phyloP scores from a whole-genome alignment of 1,284 basidiomycete genomes.

The Pulchroboletus neoregius region DNA sequence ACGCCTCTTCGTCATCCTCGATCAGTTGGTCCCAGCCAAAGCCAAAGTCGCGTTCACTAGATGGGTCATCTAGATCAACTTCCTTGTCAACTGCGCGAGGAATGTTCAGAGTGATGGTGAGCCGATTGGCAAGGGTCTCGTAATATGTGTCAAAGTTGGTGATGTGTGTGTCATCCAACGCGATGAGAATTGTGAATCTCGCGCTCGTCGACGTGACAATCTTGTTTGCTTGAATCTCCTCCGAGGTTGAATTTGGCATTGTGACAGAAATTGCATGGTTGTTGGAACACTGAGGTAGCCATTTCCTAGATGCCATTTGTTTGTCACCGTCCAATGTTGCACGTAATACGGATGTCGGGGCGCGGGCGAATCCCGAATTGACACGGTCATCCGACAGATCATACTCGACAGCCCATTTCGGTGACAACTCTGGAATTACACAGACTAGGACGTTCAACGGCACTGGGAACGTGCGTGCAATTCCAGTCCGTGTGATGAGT shows the following conservation, averaged over 20 bases:
- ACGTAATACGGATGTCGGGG: background rate
- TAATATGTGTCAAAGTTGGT: slow-evolving; percentile 12
- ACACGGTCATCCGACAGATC: background rate
- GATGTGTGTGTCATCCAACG: background rate
- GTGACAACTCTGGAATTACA: background rate
- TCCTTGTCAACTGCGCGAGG: background rate
- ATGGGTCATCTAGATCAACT: slow-evolving; percentile 6
- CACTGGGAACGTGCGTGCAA: slow-evolving; percentile 7
- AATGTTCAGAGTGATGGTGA: background rate
- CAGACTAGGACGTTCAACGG: background rate
- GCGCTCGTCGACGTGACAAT: slow-evolving; percentile 9
- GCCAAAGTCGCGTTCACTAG: background rate
- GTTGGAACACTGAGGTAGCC: background rate
- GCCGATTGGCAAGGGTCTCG: slow-evolving; percentile 5
- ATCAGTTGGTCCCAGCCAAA: background rate
- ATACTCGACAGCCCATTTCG: slow-evolving; percentile 13
- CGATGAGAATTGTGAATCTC: slow-evolving; percentile 2
- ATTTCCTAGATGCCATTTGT: too few species aligned
- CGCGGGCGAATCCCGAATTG: too few species aligned
- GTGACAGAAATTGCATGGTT: background rate
- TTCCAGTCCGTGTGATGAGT: slow-evolving; percentile 7
- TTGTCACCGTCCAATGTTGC: background rate
- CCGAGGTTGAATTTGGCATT: slow-evolving; percentile 7
- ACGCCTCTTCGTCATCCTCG: slow-evolving; percentile 17
- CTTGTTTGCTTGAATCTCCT: slow-evolving; percentile 6